Evolutionary conservation across 257 asterid species (phyloP), one percentile per base, ranked within the genome.

Genomic region (Vinca minor): DNA sequence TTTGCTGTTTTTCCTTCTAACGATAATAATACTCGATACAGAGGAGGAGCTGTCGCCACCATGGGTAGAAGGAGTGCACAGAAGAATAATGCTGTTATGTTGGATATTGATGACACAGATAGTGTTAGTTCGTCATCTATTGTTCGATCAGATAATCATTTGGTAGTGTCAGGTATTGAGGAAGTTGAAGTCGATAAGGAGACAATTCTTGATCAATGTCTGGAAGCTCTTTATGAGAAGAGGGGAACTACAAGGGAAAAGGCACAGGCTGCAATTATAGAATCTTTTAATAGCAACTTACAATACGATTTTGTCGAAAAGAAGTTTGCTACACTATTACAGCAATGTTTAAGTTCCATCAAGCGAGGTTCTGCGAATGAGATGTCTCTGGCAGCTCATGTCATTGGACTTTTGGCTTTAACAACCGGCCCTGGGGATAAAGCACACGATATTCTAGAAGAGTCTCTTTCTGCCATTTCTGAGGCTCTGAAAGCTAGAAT

Each of bases 1-100:
- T 74, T 70, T 78, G 74, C 81, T 48, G 53, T 38, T 63, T 39
- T 49, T 78, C 64, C 68, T 81, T 68, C 70, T 83, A 56, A 60
- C 79, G 76, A n/a, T n/a, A n/a, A n/a, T n/a, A n/a, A 31, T 63
- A 50, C 15, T 57, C 17, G 38, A 4, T 8, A 15, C 8, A 35
- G n/a, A n/a, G n/a, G n/a, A n/a, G n/a, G n/a, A n/a, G 73, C 64
- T 60, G 73, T 47, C 21, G 39, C 39, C 88, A 64, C 64, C 78
- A 91, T 91, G 98, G 98, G 95, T n/a, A n/a, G n/a, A 92, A 96
- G 78, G 77, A 92, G 84, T 78, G 82, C 94, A 53, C 89, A 77
- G 36, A 88, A 84, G 80, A 92, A 84, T 81, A 79, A 44, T 77
- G 87, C 84, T 68, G 86, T 79, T 1, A 78, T 86, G 91, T 77